A percentile compares a stretch with the other conserved stretches of the same genome.
Evolutionary conservation across 73 alveolate genomes (phyloP).

Genomic region (Paraurostyla sp.): DNA sequence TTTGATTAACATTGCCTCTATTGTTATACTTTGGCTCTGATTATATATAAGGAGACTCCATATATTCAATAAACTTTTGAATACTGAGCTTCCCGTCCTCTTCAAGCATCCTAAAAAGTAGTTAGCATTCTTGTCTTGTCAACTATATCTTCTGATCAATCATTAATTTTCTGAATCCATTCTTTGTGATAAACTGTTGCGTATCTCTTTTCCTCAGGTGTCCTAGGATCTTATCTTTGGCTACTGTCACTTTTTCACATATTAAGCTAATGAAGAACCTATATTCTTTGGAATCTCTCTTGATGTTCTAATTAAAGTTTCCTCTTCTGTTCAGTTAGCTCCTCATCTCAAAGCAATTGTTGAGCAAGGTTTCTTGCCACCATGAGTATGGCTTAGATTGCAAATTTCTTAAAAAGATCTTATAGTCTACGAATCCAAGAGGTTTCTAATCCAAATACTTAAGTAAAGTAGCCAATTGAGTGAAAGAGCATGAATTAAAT

Average conservation of each 20-base stretch:
- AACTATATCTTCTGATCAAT: neutral
- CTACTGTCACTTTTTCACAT: neutral
- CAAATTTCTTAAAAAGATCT: neutral
- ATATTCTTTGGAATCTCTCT: neutral
- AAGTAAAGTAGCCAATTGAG: neutral
- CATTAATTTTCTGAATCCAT: neutral
- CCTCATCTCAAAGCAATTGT: conserved; percentile 20
- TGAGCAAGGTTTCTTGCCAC: conserved; percentile 30
- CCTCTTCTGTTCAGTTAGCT: conserved; percentile 9
- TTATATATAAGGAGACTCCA: neutral
- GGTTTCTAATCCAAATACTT: neutral
- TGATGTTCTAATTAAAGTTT: neutral
- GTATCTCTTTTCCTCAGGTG: no score
- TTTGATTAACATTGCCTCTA: no score
- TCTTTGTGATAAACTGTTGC: neutral
- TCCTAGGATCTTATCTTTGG: no score
- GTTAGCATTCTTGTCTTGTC: conserved; percentile 21
- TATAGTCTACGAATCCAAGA: conserved; percentile 3
- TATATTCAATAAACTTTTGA: neutral
- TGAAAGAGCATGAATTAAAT: neutral
- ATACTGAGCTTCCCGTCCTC: neutral
- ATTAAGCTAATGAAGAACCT: neutral
- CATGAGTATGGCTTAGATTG: neutral
- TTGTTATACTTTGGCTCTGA: neutral
- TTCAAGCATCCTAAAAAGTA: neutral